Evolutionary conservation across 257 asterid species (phyloP).

Genomic region (Scutellaria minor): DNA sequence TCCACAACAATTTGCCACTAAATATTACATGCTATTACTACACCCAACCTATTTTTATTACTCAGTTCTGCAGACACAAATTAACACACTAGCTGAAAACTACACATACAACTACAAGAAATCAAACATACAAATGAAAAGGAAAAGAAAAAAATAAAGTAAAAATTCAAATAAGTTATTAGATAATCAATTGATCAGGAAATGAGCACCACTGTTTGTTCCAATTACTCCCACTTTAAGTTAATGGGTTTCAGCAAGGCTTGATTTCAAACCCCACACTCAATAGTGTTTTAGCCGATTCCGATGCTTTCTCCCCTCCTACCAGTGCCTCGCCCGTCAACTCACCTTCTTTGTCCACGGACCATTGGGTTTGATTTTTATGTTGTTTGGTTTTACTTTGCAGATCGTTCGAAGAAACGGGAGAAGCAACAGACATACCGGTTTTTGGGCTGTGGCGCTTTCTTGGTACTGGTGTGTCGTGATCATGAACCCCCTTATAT

Average conservation of each 20-base stretch:
- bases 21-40: conserved; percentile 35
- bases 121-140: conserved; percentile 27
- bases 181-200: conserved; percentile 32
- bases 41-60: conserved; percentile 41
- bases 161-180: conserved; percentile 24
- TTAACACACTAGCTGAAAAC: conserved; percentile 34
- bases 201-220: conserved; percentile 22
- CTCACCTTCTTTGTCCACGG: conserved; percentile 65
- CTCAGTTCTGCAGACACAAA: conserved; percentile 32
- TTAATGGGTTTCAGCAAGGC: conserved; percentile 58
- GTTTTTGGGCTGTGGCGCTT: conserved; percentile 60
- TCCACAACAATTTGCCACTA: conserved; percentile 40
- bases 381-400: conserved; percentile 39
- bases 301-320: conserved; percentile 51
- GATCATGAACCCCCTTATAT: conserved; percentile 82
- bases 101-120: conserved; percentile 35
- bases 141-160: background rate
- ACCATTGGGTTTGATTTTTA: conserved; percentile 58
- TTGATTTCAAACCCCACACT: conserved; percentile 82
- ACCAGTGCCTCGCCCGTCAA: conserved; percentile 54
- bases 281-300: conserved; percentile 64
- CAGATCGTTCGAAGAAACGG: conserved; percentile 43
- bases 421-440: conserved; percentile 45
- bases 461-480: conserved; percentile 81
- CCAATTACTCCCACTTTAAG: background rate